Percentiles rank a stretch among this genome's conserved stretches.
Conservation (phyloP, 805 yeast species). For the Candida caryicola region DNA sequence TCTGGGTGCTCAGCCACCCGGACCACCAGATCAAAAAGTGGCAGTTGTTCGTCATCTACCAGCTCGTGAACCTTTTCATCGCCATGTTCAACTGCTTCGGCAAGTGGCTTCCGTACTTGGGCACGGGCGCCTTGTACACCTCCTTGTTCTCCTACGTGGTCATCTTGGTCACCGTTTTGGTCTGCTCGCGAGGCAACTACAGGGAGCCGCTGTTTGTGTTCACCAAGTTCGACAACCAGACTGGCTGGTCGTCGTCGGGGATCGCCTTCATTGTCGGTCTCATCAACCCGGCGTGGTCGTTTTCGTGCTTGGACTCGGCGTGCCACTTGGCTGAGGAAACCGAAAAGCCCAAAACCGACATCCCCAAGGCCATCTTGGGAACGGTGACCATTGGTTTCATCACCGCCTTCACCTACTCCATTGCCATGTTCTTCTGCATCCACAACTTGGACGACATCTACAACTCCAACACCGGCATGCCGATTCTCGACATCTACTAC, state of each 20-base stretch:
- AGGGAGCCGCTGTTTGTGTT: conserved; percentile 27
- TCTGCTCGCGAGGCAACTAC: conserved; percentile 34
- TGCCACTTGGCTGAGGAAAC: conserved; percentile 44
- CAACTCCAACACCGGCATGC: conserved; percentile 33
- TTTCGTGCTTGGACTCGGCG: conserved; percentile 41
- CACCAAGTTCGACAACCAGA: conserved; percentile 21
- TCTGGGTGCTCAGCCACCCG: conserved; percentile 36
- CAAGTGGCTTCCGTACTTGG: conserved; percentile 33
- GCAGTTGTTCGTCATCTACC: conserved; percentile 37
- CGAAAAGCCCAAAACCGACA: conserved; percentile 33
- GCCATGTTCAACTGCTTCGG: conserved; percentile 37
- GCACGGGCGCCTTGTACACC: conserved; percentile 32
- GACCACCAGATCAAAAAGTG: conserved; percentile 31
- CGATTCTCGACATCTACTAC: conserved; percentile 39
- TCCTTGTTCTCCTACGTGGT: conserved; percentile 34
- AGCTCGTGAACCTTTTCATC: conserved; percentile 31
- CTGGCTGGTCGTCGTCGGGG: conserved; percentile 32
- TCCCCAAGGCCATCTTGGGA: conserved; percentile 39
- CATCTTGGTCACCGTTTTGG: conserved; percentile 38
- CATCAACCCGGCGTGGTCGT: conserved; percentile 38
- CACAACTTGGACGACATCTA: conserved; percentile 29
- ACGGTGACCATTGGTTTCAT: conserved; percentile 41
- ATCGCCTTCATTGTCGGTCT: conserved; percentile 40
- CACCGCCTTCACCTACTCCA: conserved; percentile 38
- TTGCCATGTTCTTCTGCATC: conserved; percentile 41